Percentiles rank a stretch among this genome's conserved stretches.
Conservation (phyloP, 2,329 filamentous ascomycete species). For the Aspergillus neoniger region DNA sequence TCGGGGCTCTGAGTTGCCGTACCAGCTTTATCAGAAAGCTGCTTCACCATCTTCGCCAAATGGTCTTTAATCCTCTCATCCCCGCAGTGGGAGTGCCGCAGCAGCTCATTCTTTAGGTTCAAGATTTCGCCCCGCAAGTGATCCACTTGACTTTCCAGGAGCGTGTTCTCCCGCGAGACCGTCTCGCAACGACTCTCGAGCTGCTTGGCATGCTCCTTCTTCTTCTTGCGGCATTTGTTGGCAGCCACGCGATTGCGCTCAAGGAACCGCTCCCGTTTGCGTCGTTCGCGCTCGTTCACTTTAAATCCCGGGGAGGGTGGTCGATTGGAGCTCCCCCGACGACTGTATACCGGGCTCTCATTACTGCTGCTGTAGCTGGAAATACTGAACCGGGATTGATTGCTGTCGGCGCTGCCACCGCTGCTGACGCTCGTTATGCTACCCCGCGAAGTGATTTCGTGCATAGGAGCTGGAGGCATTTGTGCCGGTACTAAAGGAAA, state of each 20-base stretch:
- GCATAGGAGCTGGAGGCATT: neutral
- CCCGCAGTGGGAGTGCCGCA: conserved; percentile 43
- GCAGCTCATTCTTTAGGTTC: conserved; percentile 42
- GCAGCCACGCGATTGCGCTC: conserved; percentile 62
- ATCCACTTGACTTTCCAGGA: conserved; percentile 36
- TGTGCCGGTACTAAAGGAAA: neutral
- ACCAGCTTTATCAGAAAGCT: conserved; percentile 3
- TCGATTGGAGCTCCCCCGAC: neutral
- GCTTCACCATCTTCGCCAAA: conserved; percentile 41
- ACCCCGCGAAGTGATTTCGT: conserved; percentile 4
- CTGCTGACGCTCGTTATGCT: conserved; percentile 1
- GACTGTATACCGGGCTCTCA: neutral
- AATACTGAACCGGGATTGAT: neutral
- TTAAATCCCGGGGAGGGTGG: neutral
- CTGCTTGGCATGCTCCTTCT: conserved; percentile 58
- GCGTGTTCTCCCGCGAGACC: conserved; percentile 36
- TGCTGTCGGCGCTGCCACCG: neutral
- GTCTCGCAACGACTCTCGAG: conserved; percentile 48
- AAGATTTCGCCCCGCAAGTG: conserved; percentile 41
- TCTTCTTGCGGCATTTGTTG: conserved; percentile 64
- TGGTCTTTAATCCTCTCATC: conserved; percentile 42
- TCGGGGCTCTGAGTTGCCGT: neutral
- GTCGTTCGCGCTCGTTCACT: neutral
- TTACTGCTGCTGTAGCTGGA: neutral
- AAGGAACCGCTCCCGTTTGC: conserved; percentile 54